Base-by-base conservation (phyloP, 2,329 filamentous ascomycete genomes). In the Diplodia scrobiculata region DNA sequence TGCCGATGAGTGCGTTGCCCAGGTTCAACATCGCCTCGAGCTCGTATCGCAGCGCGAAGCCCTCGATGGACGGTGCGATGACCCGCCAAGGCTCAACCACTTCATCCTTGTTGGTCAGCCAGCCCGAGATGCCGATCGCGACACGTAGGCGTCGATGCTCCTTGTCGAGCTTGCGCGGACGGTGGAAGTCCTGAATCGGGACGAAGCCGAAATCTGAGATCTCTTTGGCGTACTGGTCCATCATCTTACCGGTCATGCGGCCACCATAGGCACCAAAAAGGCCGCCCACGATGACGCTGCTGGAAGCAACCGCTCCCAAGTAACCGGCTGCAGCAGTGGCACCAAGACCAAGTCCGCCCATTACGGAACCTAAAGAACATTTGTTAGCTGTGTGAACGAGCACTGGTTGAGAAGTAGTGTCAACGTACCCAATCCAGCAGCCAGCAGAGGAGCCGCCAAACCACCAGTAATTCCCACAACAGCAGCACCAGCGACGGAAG, bases 211-310 rank as follows among this genome's bases (percentile, higher is more conserved):
- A 96, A 73, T 98, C 93, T 72, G 91, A 87, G n/a, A 98, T 89
- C 70, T 97, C 92, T 71, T 88, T 88, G 11, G 90, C 86, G 75
- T 96, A 96, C 14, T 89, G 84, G 69, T 97, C 91, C 83, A 97
- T 90, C 83, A 93, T 91, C 75, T 92, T 89, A 63, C 88, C 87
- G 0, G 90, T 91, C 84, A 96, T 93, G 36, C 89, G 86, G 1
- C 89, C 88, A 52, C 91, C 91, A 74, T 96, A 97, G n/a, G 95
- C 91, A 6, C 95, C 95, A 73, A 98, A 97, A 51, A 98, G 80
- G 48, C 90, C 87, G 14, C 93, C 94, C 32, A 97, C 89, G 51
- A 92, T 82, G 17, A 95, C 85, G 4, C 88, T 86, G 68, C 90
- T 95, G 47, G 93, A 89, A 1, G 92, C 90, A 72, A 97, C 83